Evolutionary conservation across 495 filamentous ascomycete species (phyloP).

Genomic region (Aspergillus biplanus): DNA sequence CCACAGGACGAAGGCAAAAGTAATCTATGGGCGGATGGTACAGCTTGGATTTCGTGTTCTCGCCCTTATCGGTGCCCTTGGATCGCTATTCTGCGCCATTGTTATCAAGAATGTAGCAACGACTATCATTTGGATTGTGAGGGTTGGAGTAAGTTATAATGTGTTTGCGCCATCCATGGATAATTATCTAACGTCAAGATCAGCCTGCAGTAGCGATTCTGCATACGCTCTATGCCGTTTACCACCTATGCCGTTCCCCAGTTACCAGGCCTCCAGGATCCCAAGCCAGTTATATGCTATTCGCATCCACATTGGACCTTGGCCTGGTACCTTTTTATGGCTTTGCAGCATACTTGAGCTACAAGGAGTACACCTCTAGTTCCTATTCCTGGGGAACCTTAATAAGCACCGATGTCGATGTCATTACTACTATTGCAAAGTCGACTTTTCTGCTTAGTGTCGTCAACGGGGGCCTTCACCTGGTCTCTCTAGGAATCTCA

Average conservation of each 20-base stretch:
- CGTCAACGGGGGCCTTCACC: slow-evolving; percentile 65
- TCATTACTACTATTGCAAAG: slow-evolving; percentile 59
- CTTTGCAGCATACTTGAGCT: slow-evolving; percentile 65
- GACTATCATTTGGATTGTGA: slow-evolving; percentile 71
- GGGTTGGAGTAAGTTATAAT: slow-evolving; percentile 66
- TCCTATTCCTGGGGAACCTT: slow-evolving; percentile 65
- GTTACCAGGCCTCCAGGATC: slow-evolving; percentile 71
- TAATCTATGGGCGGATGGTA: slow-evolving; percentile 64
- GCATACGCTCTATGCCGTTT: slow-evolving; percentile 74
- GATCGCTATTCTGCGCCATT: slow-evolving; percentile 72
- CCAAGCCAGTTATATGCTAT: slow-evolving; percentile 83
- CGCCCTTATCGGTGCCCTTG: slow-evolving; percentile 68
- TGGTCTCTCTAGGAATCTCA: slow-evolving; percentile 68
- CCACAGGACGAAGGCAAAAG: slow-evolving; percentile 64
- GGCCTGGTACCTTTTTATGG: slow-evolving; percentile 76
- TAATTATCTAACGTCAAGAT: slow-evolving; percentile 26
- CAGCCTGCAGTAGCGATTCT: slow-evolving; percentile 71
- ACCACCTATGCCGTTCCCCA: slow-evolving; percentile 70
- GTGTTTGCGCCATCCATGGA: background rate
- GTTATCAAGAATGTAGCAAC: slow-evolving; percentile 66
- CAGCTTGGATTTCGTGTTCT: slow-evolving; percentile 69
- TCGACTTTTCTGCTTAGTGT: slow-evolving; percentile 66
- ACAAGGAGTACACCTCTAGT: slow-evolving; percentile 44
- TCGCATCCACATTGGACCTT: slow-evolving; percentile 72
- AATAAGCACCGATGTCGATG: slow-evolving; percentile 46